phyloP scores from a whole-genome alignment of 352 stramenopile genomes.

The Phytophthora hibernalis region DNA sequence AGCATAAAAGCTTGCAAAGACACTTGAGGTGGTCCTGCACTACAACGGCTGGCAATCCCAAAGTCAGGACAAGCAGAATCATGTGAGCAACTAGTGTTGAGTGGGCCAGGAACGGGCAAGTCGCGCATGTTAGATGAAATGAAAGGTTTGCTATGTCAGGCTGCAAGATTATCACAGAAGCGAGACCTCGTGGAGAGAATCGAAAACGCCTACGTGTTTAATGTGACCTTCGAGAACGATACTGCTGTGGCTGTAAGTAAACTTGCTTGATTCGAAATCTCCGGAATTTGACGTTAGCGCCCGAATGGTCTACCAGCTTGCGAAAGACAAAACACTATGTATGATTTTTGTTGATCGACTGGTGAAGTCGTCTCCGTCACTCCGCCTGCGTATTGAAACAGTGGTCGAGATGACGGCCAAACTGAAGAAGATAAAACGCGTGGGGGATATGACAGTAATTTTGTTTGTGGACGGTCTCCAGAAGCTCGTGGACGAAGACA shows the following conservation, averaged over 20 bases:
- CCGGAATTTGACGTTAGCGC: constrained; percentile 28
- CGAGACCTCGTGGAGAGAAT: constrained; percentile 23
- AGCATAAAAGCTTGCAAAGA: background rate
- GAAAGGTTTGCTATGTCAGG: constrained; percentile 26
- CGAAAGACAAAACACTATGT: constrained; percentile 11
- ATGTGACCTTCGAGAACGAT: background rate
- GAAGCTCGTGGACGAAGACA: constrained; percentile 1
- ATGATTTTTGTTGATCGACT: background rate
- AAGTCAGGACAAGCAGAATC: constrained; percentile 19
- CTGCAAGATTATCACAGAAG: constrained; percentile 21
- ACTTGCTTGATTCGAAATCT: background rate
- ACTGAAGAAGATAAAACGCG: constrained; percentile 22
- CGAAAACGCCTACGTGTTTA: constrained; percentile 11
- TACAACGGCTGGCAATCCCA: constrained; percentile 5
- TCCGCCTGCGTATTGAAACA: background rate
- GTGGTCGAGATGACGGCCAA: constrained; percentile 15
- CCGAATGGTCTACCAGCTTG: constrained; percentile 38
- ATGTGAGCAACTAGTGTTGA: constrained; percentile 13
- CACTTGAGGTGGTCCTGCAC: constrained; percentile 8
- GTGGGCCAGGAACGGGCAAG: constrained; percentile 32
- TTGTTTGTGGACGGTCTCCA: constrained; percentile 37
- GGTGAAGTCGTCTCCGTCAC: background rate
- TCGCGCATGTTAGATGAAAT: constrained; percentile 38
- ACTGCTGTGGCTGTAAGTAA: no score
- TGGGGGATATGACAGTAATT: constrained; percentile 35